Conservation (phyloP, 1,284 basidiomycete species). For the Rhodotorula sp. region DNA sequence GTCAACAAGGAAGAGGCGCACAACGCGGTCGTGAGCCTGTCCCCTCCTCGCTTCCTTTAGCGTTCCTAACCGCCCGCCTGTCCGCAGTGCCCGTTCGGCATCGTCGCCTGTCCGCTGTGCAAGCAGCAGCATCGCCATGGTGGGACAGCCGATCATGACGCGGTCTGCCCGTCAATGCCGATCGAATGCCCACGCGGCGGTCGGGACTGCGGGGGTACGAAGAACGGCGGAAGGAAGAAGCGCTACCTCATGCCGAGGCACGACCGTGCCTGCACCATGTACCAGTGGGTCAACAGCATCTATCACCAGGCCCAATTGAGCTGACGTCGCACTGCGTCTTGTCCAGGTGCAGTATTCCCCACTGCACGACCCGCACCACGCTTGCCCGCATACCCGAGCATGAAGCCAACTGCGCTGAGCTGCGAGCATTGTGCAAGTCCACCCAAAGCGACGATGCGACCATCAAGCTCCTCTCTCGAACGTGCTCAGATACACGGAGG, state of each 20-base stretch:
- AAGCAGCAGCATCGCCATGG: background rate
- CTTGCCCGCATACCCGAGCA: background rate
- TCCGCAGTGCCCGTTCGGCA: background rate
- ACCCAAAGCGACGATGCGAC: too few species aligned
- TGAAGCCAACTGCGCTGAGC: background rate
- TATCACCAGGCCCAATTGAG: background rate
- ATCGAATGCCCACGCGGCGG: constrained; percentile 5
- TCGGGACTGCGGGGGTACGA: background rate
- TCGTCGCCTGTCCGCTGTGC: background rate
- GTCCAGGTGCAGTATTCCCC: background rate
- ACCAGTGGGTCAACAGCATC: background rate
- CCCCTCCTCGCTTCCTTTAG: too few species aligned
- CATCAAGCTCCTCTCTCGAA: too few species aligned
- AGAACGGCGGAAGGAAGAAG: background rate
- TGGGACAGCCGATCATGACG: background rate
- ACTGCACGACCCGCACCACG: background rate
- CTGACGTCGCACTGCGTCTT: background rate
- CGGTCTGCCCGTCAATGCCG: background rate
- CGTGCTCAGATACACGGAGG: too few species aligned
- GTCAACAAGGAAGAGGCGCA: too few species aligned
- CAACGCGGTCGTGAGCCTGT: too few species aligned
- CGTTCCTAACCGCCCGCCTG: too few species aligned
- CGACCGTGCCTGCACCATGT: background rate
- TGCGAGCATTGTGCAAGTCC: background rate
- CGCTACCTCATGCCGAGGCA: background rate